These are phyloP conservation scores for Aspergillus alliaceus DNA, from an alignment of 2,329 filamentous ascomycete genomes.

Conservation along the genomic window DNA sequence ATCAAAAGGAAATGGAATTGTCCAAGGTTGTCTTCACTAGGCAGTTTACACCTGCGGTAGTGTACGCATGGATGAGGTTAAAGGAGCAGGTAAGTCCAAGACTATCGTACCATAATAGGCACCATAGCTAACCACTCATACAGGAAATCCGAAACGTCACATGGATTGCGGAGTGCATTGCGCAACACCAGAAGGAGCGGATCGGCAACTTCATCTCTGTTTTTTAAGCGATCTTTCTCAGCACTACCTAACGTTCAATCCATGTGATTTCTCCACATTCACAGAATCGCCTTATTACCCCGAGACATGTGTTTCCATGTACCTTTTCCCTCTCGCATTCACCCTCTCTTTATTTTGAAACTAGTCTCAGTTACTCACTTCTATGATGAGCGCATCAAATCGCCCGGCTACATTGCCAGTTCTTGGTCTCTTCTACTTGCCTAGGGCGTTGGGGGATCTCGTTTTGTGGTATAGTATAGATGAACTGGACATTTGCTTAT, in stretches of 20 bases:
- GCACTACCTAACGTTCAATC: background rate
- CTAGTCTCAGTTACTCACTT: slow-evolving; percentile 24
- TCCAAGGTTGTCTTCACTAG: slow-evolving; percentile 92
- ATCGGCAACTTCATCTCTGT: slow-evolving; percentile 99
- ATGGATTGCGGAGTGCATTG: slow-evolving; percentile 99
- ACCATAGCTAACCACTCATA: slow-evolving; percentile 22
- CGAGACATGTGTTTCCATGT: slow-evolving; percentile 10
- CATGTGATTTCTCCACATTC: slow-evolving; percentile 8
- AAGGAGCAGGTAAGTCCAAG: slow-evolving; percentile 78
- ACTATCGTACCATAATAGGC: background rate
- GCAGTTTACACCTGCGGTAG: slow-evolving; percentile 91
- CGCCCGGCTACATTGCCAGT: slow-evolving; percentile 21
- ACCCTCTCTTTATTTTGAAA: slow-evolving; percentile 22
- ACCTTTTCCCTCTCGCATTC: slow-evolving; percentile 15
- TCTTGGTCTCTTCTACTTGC: slow-evolving; percentile 17
- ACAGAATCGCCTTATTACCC: background rate
- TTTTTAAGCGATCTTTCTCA: slow-evolving; percentile 59
- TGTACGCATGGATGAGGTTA: slow-evolving; percentile 97
- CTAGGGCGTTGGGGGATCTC: slow-evolving; percentile 28
- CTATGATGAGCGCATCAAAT: slow-evolving; percentile 34
- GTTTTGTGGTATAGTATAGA: slow-evolving; percentile 29
- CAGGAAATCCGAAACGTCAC: slow-evolving; percentile 99
- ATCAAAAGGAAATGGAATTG: slow-evolving; percentile 99
- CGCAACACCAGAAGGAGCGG: slow-evolving; percentile 98
- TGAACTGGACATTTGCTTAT: slow-evolving; percentile 5